These are phyloP conservation scores for Xylaria intraflava DNA, from an alignment of 495 filamentous ascomycete genomes.

Conservation along the genomic window DNA sequence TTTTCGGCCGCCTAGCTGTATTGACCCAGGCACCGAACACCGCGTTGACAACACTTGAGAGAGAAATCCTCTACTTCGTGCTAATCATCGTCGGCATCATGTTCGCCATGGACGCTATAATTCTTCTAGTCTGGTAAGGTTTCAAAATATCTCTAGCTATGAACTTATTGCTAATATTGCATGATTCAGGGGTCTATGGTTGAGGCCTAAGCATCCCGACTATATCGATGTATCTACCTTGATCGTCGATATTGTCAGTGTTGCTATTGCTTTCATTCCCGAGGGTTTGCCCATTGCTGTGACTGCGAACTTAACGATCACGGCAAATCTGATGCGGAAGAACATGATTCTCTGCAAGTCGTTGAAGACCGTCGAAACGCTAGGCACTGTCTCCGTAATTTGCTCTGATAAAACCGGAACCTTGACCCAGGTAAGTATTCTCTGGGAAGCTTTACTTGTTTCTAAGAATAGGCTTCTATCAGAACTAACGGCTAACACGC, in stretches of 20 bases:
- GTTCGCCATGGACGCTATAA: constrained; percentile 45
- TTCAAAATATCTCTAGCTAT: background rate
- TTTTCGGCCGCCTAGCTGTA: constrained; percentile 64
- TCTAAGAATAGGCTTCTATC: background rate
- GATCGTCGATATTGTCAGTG: constrained; percentile 60
- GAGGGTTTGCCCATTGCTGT: constrained; percentile 64
- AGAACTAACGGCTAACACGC: background rate
- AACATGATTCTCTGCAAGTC: constrained; percentile 61
- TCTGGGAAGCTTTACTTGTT: background rate
- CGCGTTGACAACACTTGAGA: constrained; percentile 58
- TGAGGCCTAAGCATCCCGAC: constrained; percentile 49
- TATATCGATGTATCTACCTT: constrained; percentile 65
- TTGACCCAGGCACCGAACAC: constrained; percentile 56
- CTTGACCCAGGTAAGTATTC: constrained; percentile 46
- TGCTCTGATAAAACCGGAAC: constrained; percentile 69
- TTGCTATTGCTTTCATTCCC: constrained; percentile 67
- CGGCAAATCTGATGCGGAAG: constrained; percentile 55
- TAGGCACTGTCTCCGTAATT: constrained; percentile 60
- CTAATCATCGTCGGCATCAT: constrained; percentile 54
- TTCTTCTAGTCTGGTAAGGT: constrained; percentile 53
- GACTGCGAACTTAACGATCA: constrained; percentile 50
- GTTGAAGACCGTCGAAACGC: constrained; percentile 61
- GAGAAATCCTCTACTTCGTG: constrained; percentile 63
- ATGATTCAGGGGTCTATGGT: constrained; percentile 51
- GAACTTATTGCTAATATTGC: constrained; percentile 1